These are phyloP conservation scores for Calonectria fujianensis DNA, from an alignment of 2,329 filamentous ascomycete species.

Conservation along the genomic window DNA sequence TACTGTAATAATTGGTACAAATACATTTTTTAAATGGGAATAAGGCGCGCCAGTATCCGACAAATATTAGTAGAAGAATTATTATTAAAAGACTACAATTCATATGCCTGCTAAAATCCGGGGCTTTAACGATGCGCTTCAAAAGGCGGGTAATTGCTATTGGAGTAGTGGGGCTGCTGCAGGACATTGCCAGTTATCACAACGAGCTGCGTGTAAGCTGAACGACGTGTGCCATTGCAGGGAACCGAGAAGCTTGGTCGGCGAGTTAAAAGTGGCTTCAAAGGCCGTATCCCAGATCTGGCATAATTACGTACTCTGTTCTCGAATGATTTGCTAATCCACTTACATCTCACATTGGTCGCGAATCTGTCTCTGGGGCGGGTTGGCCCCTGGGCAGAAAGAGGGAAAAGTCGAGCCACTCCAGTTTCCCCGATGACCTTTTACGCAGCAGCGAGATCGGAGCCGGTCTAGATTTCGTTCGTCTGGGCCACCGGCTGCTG, in stretches of 20 bases:
- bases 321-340: not conserved
- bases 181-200: not conserved
- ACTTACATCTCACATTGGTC: not conserved
- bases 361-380: not conserved
- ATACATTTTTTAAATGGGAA: not conserved
- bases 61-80: not conserved
- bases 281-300: not conserved
- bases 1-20: not conserved
- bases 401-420: slow-evolving; percentile 15
- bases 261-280: not conserved
- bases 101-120: not conserved
- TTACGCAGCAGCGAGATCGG: slow-evolving; percentile 26
- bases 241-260: not conserved
- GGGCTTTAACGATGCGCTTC: not conserved
- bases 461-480: slow-evolving; percentile 13
- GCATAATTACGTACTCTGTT: slow-evolving; percentile 6
- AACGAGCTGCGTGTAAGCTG: not conserved
- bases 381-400: not conserved
- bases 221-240: not conserved
- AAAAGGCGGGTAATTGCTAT: not conserved
- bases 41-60: not conserved
- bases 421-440: not conserved
- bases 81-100: not conserved
- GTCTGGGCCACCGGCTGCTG: not conserved
- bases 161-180: slow-evolving; percentile 5